Base-by-base conservation (phyloP, 2,329 filamentous ascomycete species). In the Xylariaceae sp. region DNA sequence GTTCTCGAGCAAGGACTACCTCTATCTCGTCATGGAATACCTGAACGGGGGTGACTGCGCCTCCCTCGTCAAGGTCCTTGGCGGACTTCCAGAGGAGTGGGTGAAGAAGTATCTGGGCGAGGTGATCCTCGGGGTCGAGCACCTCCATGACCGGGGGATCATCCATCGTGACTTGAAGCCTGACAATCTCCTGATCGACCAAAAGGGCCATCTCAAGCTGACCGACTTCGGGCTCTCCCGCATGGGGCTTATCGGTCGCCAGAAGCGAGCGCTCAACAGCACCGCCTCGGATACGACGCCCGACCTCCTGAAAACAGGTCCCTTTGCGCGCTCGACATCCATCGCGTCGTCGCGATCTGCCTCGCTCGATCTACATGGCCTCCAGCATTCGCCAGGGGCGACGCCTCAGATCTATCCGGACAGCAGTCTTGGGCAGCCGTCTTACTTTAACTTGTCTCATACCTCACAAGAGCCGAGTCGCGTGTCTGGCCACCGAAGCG, bases 11-110 rank as follows among this genome's bases (percentile, higher is more conserved):
- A 98, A 98, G 59, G 92, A 98, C 58, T 98, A 96, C 59, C 79
- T 98, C 16, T 98, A 97, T 59, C 73, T 98, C 43, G 92, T 98
- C 16, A 98, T 98, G 92, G 92, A 98, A 59, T 98, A 98, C 64
- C 73, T 98, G 41, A 98, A 97, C 53, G 92, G 92, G 24, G 92
- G 92, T 31, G 92, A 98, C 57, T 98, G 90, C 59, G 92, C 94
- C 34, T 95, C 92, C 5, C 71, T 98, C 37, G 92, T 97, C 67
- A 98, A 97, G 60, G 81, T 95, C 17, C 74, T 98, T 1, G 89
- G 89, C 19, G 88, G 87, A 3, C 71, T 98, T 15, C 85, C 89
- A 0, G 94, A 98, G 66, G 90, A 97, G 51, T 98, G 94, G 94
- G 88, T 87, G 3, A 94, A 94, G 68, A 97, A 95, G 60, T 98